phyloP scores from a whole-genome alignment of 345 rosid genomes.

The Lumnitzera racemosa region DNA sequence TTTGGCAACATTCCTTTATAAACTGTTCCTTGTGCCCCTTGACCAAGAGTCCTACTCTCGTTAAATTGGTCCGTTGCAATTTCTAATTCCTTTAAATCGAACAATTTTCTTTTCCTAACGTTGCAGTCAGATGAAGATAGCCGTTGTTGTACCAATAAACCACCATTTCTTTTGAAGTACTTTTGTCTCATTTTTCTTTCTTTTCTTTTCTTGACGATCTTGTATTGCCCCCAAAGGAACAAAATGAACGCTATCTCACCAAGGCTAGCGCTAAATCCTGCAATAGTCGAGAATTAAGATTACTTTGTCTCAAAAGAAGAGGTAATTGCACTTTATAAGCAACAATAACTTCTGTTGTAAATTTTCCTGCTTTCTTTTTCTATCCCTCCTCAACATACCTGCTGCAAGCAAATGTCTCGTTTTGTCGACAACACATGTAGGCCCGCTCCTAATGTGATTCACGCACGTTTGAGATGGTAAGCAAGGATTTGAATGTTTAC shows the following conservation, averaged over 20 bases:
- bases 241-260: constrained; percentile 2
- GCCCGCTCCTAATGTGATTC: no score
- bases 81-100: constrained; percentile 7
- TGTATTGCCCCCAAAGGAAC: not conserved
- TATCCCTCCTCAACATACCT: no score
- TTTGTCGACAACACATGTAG: no score
- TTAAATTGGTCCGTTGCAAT: constrained; percentile 10
- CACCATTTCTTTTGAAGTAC: constrained; percentile 11
- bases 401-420: no score
- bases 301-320: no score
- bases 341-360: no score
- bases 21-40: constrained; percentile 15
- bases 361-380: no score
- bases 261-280: not conserved
- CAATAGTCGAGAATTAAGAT: no score
- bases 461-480: no score
- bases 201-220: constrained; percentile 4
- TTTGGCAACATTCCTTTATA: constrained; percentile 17
- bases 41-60: constrained; percentile 5
- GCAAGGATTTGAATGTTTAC: no score
- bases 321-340: no score
- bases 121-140: constrained; percentile 5
- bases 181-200: constrained; percentile 1
- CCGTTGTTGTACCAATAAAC: constrained; percentile 9
- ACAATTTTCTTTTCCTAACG: not conserved